Evolutionary conservation across 1,284 basidiomycete genomes (phyloP), one percentile per base, ranked within the genome.

Genomic region (Leccinum variabile): DNA sequence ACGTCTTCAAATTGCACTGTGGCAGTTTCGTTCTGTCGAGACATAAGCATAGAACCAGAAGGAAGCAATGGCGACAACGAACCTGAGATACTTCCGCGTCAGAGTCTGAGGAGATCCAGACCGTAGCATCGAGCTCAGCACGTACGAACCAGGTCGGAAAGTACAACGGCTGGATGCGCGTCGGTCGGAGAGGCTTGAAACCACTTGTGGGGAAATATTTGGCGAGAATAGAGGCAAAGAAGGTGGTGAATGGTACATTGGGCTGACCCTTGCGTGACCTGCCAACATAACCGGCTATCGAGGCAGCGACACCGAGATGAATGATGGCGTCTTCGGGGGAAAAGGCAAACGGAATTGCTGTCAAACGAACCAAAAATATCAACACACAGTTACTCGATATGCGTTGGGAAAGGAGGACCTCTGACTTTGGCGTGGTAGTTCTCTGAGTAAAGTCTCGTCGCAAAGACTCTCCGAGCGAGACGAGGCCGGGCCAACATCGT

Each of bases 121-220:
- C 62, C 14, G 65, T 70, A 10, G 73, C 80, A 62, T 80, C 75
- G 14, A 86, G 67, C 69, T 85, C 81, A 5, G 80, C 82, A 66
- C 86, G 84, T 37, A 87, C 73, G 35, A 85, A 73, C 87, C 87
- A 89, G 7, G 78, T 80, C 1, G 87, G 87, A 58, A 85, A 81
- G 68, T 88, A 89, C 3, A 86, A 72, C 8, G 86, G 80, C 59
- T 76, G 72, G 28, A 78, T 65, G 49, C 70, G 73, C 11, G 66
- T 68, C 33, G 78, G 78, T 56, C 63, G 71, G 4, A 75, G 61
- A 11, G 73, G 65, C 41, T 67, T 63, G 59, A 70, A 67, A 13
- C 72, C 68, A 10, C 68, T 66, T 52, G 49, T 56, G 2, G 74
- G 74, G 33, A 80, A 60, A 22, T 69, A 72, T 54, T 71, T 73